Conservation (phyloP, 129 eudicot species). For the Oenanthe sinensis region DNA sequence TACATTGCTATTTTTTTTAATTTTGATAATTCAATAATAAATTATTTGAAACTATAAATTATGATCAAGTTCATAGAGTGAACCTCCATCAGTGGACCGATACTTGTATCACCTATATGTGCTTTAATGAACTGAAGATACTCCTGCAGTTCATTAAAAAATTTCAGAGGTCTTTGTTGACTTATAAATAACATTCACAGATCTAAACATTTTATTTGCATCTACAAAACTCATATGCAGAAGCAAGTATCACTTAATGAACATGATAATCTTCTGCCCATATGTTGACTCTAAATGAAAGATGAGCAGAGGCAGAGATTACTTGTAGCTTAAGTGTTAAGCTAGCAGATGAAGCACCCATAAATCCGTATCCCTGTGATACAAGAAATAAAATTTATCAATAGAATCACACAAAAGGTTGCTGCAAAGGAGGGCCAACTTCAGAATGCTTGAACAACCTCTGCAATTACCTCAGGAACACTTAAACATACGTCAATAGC, state of each 20-base stretch:
- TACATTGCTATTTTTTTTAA: neutral
- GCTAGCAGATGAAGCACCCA: neutral
- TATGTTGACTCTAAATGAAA: neutral
- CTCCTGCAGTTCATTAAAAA: constrained; percentile 13
- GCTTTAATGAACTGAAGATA: constrained; percentile 13
- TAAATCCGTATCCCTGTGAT: neutral
- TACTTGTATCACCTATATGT: constrained; percentile 17
- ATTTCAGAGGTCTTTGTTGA: neutral
- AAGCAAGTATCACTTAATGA: neutral
- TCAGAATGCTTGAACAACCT: neutral
- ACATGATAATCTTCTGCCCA: neutral
- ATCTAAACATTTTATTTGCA: neutral
- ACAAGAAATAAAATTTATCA: neutral
- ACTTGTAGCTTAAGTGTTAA: constrained; percentile 5
- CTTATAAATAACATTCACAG: neutral
- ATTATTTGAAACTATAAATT: neutral
- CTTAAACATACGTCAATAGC: constrained; percentile 7
- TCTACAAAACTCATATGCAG: neutral
- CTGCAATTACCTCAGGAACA: neutral
- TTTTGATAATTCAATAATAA: neutral
- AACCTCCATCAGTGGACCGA: constrained; percentile 16
- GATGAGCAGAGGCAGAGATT: neutral
- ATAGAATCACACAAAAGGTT: neutral
- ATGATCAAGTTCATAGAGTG: neutral
- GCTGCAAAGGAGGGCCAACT: neutral